These are phyloP conservation scores for Leishmania tropica DNA, from an alignment of 208 protist species.

Conservation along the genomic window DNA sequence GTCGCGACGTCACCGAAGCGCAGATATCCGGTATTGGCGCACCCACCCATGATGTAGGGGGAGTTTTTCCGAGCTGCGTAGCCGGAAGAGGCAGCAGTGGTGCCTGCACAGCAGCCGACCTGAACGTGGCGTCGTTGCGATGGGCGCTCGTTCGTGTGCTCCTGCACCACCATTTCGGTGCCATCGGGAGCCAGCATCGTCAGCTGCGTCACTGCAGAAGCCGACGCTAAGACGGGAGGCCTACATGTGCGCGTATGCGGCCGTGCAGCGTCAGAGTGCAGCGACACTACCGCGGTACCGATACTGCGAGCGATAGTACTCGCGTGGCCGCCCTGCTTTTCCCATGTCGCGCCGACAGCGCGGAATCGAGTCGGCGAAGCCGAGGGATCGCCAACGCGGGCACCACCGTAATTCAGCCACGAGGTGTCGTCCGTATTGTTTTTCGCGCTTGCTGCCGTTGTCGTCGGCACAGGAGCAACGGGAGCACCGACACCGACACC, in stretches of 20 bases:
- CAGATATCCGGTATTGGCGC: neutral
- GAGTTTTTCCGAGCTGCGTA: neutral
- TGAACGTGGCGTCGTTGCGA: conserved; percentile 2
- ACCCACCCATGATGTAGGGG: neutral
- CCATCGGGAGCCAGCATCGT: neutral
- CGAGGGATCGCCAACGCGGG: neutral
- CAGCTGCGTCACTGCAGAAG: neutral
- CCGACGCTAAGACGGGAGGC: neutral
- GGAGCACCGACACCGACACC: neutral
- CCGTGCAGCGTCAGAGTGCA: neutral
- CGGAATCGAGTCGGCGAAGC: neutral
- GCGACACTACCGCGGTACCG: neutral
- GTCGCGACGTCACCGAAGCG: neutral
- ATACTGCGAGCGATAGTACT: neutral
- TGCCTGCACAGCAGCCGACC: neutral
- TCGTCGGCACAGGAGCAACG: neutral
- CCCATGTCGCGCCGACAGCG: neutral
- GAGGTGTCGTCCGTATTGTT: neutral
- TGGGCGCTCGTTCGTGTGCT: conserved; percentile 1
- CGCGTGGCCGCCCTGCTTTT: neutral
- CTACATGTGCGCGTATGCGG: neutral
- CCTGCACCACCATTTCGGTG: neutral
- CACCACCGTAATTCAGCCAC: neutral
- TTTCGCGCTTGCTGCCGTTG: neutral
- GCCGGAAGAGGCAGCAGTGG: neutral